A percentile compares a stretch with the other conserved stretches of the same genome.
These are phyloP conservation scores for Pseudocercospora vitis DNA, from an alignment of 2,329 filamentous ascomycete genomes.

Conservation along the genomic window DNA sequence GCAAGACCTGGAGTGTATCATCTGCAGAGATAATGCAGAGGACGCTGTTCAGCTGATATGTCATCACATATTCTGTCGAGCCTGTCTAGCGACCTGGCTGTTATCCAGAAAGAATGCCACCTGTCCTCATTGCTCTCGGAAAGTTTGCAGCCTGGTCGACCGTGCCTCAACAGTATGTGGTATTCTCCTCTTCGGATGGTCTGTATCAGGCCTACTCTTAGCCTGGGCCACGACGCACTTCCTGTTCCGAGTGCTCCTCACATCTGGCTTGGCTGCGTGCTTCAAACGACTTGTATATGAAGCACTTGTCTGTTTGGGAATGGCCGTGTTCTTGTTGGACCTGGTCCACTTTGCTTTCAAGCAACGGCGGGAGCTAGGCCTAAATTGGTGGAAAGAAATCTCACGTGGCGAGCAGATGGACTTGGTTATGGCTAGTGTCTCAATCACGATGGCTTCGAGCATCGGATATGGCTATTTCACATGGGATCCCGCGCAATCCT, in stretches of 20 bases:
- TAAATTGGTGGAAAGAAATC: background rate
- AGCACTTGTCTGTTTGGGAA: background rate
- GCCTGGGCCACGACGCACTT: background rate
- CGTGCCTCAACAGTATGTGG: background rate
- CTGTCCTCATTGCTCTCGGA: background rate
- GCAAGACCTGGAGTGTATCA: background rate
- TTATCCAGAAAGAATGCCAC: background rate
- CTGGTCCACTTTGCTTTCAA: background rate
- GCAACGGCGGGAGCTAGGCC: background rate
- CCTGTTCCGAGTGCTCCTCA: background rate
- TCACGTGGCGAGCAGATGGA: background rate
- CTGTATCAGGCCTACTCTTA: background rate
- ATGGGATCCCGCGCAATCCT: background rate
- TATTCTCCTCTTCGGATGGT: slow-evolving; percentile 1
- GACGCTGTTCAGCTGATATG: background rate
- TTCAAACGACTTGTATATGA: background rate
- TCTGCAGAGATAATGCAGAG: background rate
- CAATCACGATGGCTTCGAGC: background rate
- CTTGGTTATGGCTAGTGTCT: background rate
- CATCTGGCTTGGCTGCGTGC: background rate
- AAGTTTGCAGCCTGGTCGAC: background rate
- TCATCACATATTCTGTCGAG: background rate
- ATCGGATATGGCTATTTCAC: background rate
- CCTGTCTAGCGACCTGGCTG: background rate
- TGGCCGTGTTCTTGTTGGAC: background rate